Evolutionary conservation across 257 asterid species (phyloP), one percentile per base, ranked within the genome.

Genomic region (Osmanthus fragrans): DNA sequence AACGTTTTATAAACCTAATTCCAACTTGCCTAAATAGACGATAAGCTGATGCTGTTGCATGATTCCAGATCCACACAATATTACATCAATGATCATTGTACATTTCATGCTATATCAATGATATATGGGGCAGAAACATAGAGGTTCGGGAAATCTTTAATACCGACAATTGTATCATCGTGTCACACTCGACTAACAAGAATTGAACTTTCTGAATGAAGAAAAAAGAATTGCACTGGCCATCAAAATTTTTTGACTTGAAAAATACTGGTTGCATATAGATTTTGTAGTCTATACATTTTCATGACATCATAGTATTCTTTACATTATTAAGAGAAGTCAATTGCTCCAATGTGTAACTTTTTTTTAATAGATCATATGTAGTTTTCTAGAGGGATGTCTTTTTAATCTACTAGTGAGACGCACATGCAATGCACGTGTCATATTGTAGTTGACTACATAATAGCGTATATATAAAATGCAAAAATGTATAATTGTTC

Each of bases 11-110:
- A 32, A 32, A 32, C 34, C 34, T 32, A 32, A 32, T 32, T 32
- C 34, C 4, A 30, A 30, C 2, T 0, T 30, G 32, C 32, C 80
- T 94, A 79, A 85, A 82, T 66, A 91, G 88, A 80, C 82, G 88
- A 83, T 98, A 94, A 80, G 93, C 89, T 1, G 97, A 91, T 82
- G 90, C 89, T 63, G 94, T 92, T 73, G 92, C 90, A 42, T 88
- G 90, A 87, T 74, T 74, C 32, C 58, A 32, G 34, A 42, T 40
- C 70, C 25, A 4, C 25, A 34, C 36, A n/a, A 33, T 60, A 47
- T 27, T 75, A 47, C 67, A 13, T 37, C 33, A 60, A 69, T 60
- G 81, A 69, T 47, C 56, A 64, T 49, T n/a, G 30, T 6, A 72
- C 18, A 2, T 36, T 34, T 75, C 76, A 76, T 75, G 80, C n/a